phyloP scores from a whole-genome alignment of 1,139 yeast species.

The Hyphopichia khmerensis region DNA sequence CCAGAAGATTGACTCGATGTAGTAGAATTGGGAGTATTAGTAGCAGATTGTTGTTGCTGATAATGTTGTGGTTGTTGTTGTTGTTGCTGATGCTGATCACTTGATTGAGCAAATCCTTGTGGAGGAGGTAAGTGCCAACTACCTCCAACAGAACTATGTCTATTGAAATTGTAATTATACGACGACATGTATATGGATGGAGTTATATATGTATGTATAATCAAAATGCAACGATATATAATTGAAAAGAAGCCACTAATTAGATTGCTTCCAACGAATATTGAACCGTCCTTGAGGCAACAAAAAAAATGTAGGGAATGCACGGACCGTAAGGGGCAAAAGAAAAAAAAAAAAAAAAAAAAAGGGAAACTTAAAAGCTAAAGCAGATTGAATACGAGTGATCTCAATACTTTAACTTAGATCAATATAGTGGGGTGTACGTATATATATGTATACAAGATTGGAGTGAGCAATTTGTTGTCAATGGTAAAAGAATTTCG shows the following conservation, averaged over 20 bases:
- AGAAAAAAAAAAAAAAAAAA: too few species aligned
- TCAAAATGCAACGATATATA: neutral
- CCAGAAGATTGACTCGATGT: constrained; percentile 3
- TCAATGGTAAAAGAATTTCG: too few species aligned
- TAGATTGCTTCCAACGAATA: too few species aligned
- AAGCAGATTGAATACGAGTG: too few species aligned
- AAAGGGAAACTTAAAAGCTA: too few species aligned
- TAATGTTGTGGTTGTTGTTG: constrained; percentile 13
- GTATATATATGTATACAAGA: too few species aligned
- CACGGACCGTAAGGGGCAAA: neutral
- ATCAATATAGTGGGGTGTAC: too few species aligned
- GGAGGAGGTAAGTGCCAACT: constrained; percentile 40
- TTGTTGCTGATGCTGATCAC: constrained; percentile 7
- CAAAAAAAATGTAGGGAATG: neutral
- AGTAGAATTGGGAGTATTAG: constrained; percentile 10
- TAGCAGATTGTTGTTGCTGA: constrained; percentile 13
- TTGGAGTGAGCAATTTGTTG: too few species aligned
- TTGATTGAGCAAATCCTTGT: constrained; percentile 12
- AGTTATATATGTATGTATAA: neutral
- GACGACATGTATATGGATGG: constrained; percentile 7
- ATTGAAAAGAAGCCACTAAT: neutral
- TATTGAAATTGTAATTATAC: constrained; percentile 26
- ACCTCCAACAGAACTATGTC: constrained; percentile 46
- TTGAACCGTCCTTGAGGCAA: too few species aligned
- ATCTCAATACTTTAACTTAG: too few species aligned